These are phyloP conservation scores for Hexamita inflata DNA, from an alignment of 208 protist species.

Conservation along the genomic window DNA sequence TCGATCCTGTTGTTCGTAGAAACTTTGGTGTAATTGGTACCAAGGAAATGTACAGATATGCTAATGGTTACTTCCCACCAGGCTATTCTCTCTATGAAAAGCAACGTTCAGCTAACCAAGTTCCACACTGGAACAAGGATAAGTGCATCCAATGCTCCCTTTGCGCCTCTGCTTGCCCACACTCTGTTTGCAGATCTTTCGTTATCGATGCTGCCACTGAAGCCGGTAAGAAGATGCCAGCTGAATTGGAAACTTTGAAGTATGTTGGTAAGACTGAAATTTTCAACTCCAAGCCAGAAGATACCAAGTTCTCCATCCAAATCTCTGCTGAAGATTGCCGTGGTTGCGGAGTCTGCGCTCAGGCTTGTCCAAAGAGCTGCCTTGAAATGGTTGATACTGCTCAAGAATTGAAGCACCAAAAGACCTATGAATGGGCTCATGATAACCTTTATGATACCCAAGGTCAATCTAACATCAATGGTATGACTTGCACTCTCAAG, in stretches of 20 bases:
- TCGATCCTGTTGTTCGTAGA: not conserved
- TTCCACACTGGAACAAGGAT: slow-evolving; percentile 52
- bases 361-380: slow-evolving; percentile 16
- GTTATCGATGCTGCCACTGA: slow-evolving; percentile 45
- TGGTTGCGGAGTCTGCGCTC: slow-evolving; percentile 35
- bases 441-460: not conserved
- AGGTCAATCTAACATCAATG: not conserved
- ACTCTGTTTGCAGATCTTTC: slow-evolving; percentile 56
- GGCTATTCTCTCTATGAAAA: slow-evolving; percentile 47
- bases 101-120: slow-evolving; percentile 40
- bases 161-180: slow-evolving; percentile 54
- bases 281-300: not conserved
- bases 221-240: slow-evolving; percentile 16
- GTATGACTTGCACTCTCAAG: slow-evolving; percentile 2
- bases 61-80: not conserved
- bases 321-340: slow-evolving; percentile 37
- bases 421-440: slow-evolving; percentile 22
- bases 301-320: slow-evolving; percentile 34
- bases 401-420: not conserved
- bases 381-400: slow-evolving; percentile 16
- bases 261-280: not conserved
- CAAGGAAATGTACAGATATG: not conserved
- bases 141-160: slow-evolving; percentile 59
- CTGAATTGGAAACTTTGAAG: not conserved
- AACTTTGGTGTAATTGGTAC: not conserved